Evolutionary conservation across 495 filamentous ascomycete species (phyloP).

Genomic region (Tuber borchii): DNA sequence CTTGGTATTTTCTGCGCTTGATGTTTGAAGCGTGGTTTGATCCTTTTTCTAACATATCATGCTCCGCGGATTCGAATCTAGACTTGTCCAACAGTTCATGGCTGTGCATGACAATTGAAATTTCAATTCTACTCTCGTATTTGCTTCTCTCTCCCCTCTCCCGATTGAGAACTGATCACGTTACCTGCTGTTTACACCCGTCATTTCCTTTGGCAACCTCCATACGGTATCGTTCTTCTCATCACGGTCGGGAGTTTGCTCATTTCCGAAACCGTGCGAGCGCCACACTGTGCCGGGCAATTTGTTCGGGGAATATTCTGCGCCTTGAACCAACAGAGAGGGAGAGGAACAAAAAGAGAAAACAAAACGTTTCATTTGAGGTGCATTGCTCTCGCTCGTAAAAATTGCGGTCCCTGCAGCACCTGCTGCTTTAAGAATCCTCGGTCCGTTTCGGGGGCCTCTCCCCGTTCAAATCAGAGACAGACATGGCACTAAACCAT

Average conservation of each 20-base stretch:
- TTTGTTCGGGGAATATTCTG: slow-evolving; percentile 2
- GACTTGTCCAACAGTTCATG: not conserved
- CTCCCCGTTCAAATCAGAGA: not conserved
- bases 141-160: not conserved
- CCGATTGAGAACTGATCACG: not conserved
- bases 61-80: not conserved
- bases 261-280: slow-evolving; percentile 3
- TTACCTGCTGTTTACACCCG: not conserved
- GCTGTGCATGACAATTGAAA: not conserved
- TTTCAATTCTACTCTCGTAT: not conserved
- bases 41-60: slow-evolving; percentile 3
- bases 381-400: not conserved
- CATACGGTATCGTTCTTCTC: not conserved
- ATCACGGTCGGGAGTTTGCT: not conserved
- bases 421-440: not conserved
- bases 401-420: not conserved
- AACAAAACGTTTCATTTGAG: slow-evolving; percentile 1
- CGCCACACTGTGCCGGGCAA: not conserved
- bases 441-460: not conserved
- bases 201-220: not conserved
- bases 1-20: not conserved
- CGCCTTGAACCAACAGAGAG: not conserved
- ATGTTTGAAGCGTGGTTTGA: slow-evolving; percentile 3
- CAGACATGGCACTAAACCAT: not conserved
- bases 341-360: not conserved